Evolutionary conservation across 2,329 filamentous ascomycete genomes (phyloP), one percentile per base, ranked within the genome.

Genomic region (Aspergillus chevalieri): DNA sequence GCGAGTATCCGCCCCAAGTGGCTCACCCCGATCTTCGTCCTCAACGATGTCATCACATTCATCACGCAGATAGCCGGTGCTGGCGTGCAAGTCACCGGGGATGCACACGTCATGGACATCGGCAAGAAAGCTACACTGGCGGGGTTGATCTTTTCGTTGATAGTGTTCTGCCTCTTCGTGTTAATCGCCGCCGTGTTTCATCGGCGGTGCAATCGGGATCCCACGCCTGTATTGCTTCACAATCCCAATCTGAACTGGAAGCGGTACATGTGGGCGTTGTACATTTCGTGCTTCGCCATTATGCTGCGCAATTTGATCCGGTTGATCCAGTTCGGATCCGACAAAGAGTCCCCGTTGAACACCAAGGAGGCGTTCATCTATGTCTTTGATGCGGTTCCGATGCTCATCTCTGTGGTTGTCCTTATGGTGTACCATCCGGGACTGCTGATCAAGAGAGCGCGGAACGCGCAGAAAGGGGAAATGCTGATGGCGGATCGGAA

Each of bases 1-100:
- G 64, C 69, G 4, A 47, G 65, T 6, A 70, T 75, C 38, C 60
- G 59, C 0, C 49, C 56, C 0, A 63, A 59, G n/a, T 61, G 65
- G 53, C 54, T 74, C 6, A 75, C 72, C 2, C 64, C 58, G 36
- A 52, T 69, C 17, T 72, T 70, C 38, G 68, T 71, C 15, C 43
- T 60, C 7, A 68, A 66, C 21, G 69, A 71, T 26, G 47, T 72
- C 1, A 22, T 66, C 17, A 65, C 61, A 14, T 67, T 72, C 48
- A 34, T 60, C 14, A 62, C 64, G n/a, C 68, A 71, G 43, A 47
- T 67, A 2, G 62, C 48, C 0, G 68, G 68, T 15, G 60, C 63
- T 0, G 65, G 60, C 1, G 51, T 68, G 2, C 65, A 67, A 17
- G 49, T 62, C 2, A 63, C 54, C 0, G 61, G 62, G 1, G 55